Percentiles rank a stretch among this genome's conserved stretches.
Conservation (phyloP, 495 filamentous ascomycete species). For the Amorphotheca resinae region DNA sequence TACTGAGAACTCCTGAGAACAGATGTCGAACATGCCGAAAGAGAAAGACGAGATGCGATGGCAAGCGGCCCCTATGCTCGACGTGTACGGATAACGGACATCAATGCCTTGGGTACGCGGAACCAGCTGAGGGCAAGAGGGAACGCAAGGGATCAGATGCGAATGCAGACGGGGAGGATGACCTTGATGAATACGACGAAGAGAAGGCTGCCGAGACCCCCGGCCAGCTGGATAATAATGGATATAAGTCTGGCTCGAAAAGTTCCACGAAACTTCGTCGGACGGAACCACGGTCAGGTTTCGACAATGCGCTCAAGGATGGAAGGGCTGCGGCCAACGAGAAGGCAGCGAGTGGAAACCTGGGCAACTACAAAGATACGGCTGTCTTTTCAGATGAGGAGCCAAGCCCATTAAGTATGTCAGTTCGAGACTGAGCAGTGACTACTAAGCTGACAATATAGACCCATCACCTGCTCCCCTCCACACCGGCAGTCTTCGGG, state of each 20-base stretch:
- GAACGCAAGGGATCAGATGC: slow-evolving; percentile 22
- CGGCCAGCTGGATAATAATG: not conserved
- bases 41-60: slow-evolving; percentile 73
- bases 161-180: slow-evolving; percentile 20
- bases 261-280: slow-evolving; percentile 2
- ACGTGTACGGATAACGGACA: slow-evolving; percentile 68
- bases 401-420: slow-evolving; percentile 22
- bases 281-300: slow-evolving; percentile 3
- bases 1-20: slow-evolving; percentile 2
- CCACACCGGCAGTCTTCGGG: slow-evolving; percentile 39
- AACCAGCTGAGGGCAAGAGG: slow-evolving; percentile 28
- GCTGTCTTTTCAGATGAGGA: slow-evolving; percentile 22
- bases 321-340: not conserved
- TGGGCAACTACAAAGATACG: slow-evolving; percentile 13
- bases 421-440: slow-evolving; percentile 3
- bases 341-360: not conserved
- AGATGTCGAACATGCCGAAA: slow-evolving; percentile 72
- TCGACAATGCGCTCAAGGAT: not conserved
- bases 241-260: not conserved
- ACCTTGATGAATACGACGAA: slow-evolving; percentile 17
- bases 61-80: slow-evolving; percentile 61
- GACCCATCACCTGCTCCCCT: slow-evolving; percentile 11
- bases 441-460: slow-evolving; percentile 10
- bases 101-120: slow-evolving; percentile 54
- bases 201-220: slow-evolving; percentile 8